Base-by-base conservation (phyloP, 768 basidiomycete species). In the Pulveroboletus ravenelii region DNA sequence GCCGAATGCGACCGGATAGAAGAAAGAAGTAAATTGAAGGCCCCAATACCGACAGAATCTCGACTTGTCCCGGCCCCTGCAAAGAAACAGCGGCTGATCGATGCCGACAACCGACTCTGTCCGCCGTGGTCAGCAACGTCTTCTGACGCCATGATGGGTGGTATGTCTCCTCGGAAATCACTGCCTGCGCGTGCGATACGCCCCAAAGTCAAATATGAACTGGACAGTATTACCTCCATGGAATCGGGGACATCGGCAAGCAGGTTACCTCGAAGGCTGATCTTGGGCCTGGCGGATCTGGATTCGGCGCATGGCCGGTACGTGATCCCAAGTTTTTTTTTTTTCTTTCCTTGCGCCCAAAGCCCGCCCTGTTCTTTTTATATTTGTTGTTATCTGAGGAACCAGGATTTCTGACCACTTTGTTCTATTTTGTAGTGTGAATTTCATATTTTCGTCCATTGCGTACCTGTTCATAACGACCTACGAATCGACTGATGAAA, bases 401-500 rank as follows among this genome's bases (percentile, higher is more conserved):
- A 35, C 58, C 38, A 31, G 31, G 36, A 39, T 53, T 41, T 37
- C 48, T 57, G 42, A 58, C 48, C 20, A 27, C 41, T 34, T 45
- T 5, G 53, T 51, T 47, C 10, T 38, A 9, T 50, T 41, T 45
- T 23, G 14, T 15, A 85, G 84, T 55, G 72, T 77, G 60, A 70
- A 74, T 44, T 89, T 88, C 68, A 74, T 87, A 53, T 73, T 72
- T 59, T 66, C 75, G 23, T 84, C 85, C 27, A 74, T 89, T 44
- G 67, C 73, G 2, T 77, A 87, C 61, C 77, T 89, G 42, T 86
- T 85, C 72, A 63, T 70, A 43, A 81, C 83, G 41, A 87, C 87
- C 23, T 86, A 87, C 66, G 82, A 80, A 52, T 57, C 72, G 14
- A 67, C 75, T 20, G 87, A 89, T 66, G 84, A 87, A 53, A 72